These are phyloP conservation scores for Kwoniella shandongensis DNA, from an alignment of 768 basidiomycete genomes.

Conservation along the genomic window DNA sequence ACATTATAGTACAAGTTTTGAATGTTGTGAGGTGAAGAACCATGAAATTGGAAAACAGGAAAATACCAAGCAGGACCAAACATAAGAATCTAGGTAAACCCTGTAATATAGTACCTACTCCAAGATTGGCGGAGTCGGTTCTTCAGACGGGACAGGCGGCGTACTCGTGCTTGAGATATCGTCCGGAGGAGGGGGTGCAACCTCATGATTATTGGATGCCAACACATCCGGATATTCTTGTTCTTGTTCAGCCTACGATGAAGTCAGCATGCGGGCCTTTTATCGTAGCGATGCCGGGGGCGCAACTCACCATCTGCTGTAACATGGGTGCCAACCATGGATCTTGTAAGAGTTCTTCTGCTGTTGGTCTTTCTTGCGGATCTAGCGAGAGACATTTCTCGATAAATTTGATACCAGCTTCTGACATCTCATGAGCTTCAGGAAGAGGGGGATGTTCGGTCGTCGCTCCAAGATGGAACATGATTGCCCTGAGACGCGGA, in stretches of 20 bases:
- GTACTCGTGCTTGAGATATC: constrained; percentile 7
- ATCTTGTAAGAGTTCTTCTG: constrained; percentile 79
- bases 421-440: constrained; percentile 82
- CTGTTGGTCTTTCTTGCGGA: constrained; percentile 76
- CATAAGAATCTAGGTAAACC: too few relatives aligned
- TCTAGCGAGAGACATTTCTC: constrained; percentile 87
- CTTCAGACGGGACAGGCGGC: constrained; percentile 8
- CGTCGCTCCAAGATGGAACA: constrained; percentile 98
- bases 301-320: constrained; percentile 29
- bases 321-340: constrained; percentile 61
- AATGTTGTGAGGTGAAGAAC: too few relatives aligned
- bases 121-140: constrained; percentile 5
- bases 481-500: constrained; percentile 76
- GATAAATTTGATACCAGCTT: constrained; percentile 88
- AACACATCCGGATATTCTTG: constrained; percentile 16
- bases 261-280: neutral
- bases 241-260: constrained; percentile 11
- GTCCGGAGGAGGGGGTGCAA: constrained; percentile 13
- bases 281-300: too few relatives aligned
- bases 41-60: too few relatives aligned
- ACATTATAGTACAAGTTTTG: too few relatives aligned
- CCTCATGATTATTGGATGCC: constrained; percentile 7
- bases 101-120: too few relatives aligned
- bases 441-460: constrained; percentile 95
- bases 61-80: too few relatives aligned